Base-by-base conservation (phyloP, 768 basidiomycete genomes). In the Cystobasidium tubakii region DNA sequence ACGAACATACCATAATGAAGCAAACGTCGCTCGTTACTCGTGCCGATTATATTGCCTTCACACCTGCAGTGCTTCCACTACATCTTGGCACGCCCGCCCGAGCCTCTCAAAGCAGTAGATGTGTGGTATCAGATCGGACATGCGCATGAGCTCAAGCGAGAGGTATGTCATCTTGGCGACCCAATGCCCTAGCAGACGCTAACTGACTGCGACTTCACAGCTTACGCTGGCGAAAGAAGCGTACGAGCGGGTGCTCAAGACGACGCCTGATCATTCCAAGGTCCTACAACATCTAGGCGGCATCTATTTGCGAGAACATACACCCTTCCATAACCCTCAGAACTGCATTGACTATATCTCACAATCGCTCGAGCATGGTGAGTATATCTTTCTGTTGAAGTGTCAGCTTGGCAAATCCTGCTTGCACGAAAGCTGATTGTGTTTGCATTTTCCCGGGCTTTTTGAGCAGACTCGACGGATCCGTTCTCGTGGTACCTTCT, bases 121-220 rank as follows among this genome's bases (percentile, higher is more conserved):
- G 98, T 99, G 76, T 98, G 94, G 93, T 98, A 98, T 87, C 96
- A 99, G 83, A 96, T 99, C 75, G 96, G 96, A 1, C 96, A 98
- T 79, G 95, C 98, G 23, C 92, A 91, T 78, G 96, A 98, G 82
- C 94, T 96, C 80, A 91, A 95, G 82, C 90, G 92, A 82, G 93
- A 98, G 81, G 94, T 94, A 80, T 87, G 83, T 19, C 50, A 57
- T 39, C 25, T 13, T 73, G 46, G 1, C 7, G 44, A 21, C 15
- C 21, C 60, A 21, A 1, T n/a, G 1, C 23, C 17, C 29, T 46
- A 21, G 2, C 25, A 0, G 19, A 19, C 6, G 3, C 44, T 31
- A 31, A 27, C 55, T 46, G 33, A 57, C 9, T 15, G 13, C n/a
- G 25, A 44, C 1, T 65, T 10, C 25, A 1, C 81, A 97, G 95